phyloP scores from a whole-genome alignment of 2,329 filamentous ascomycete species.

The Setomelanomma holmii region DNA sequence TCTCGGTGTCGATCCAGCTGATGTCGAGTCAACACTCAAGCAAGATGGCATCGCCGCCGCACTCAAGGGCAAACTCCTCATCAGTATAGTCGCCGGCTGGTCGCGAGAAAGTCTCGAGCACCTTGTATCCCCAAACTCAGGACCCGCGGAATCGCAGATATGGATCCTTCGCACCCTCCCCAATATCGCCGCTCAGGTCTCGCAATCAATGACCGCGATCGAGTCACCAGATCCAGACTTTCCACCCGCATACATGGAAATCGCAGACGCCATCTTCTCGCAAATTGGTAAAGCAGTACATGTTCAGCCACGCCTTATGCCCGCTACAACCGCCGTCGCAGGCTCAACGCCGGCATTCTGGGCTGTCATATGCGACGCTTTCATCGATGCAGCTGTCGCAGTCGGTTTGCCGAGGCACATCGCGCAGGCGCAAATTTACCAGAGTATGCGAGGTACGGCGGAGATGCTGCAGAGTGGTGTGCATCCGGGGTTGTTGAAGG shows the following conservation, averaged over 20 bases:
- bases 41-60: conserved; percentile 50
- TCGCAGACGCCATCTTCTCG: conserved; percentile 30
- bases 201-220: conserved; percentile 50
- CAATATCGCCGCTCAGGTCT: conserved; percentile 55
- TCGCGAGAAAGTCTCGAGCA: conserved; percentile 35
- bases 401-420: conserved; percentile 31
- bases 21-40: conserved; percentile 50
- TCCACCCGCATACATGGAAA: conserved; percentile 18
- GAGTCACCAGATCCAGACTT: conserved; percentile 29
- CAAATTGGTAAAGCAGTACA: conserved; percentile 31
- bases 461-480: conserved; percentile 40
- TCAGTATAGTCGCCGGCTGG: conserved; percentile 62
- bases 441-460: conserved; percentile 40
- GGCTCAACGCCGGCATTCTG: conserved; percentile 44
- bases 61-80: conserved; percentile 55
- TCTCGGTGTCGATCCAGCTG: conserved; percentile 57
- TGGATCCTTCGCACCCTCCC: conserved; percentile 54
- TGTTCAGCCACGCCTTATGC: conserved; percentile 32
- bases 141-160: conserved; percentile 20
- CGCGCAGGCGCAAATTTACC: conserved; percentile 40
- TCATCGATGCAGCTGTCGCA: conserved; percentile 41
- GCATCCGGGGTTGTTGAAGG: conserved; percentile 34
- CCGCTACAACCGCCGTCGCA: conserved; percentile 36
- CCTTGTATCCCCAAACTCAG: conserved; percentile 19
- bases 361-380: conserved; percentile 39